Conservation (phyloP, 345 rosid genomes). For the Bruguiera gymnorhiza region DNA sequence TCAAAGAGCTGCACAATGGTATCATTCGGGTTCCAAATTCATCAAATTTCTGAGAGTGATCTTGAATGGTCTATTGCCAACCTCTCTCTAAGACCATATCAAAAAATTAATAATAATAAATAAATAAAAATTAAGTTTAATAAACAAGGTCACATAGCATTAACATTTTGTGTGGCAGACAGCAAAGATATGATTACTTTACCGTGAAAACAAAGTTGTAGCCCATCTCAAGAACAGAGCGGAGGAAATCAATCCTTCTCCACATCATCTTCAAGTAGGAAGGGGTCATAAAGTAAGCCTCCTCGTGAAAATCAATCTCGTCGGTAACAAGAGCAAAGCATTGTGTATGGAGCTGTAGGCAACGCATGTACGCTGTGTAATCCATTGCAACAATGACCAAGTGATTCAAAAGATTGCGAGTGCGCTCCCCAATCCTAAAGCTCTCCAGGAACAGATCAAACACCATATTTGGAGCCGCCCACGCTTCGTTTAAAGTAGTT, state of each 20-base stretch:
- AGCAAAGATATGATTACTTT: conserved; percentile 11
- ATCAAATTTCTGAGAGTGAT: no score
- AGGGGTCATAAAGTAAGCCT: conserved; percentile 84
- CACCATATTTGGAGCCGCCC: conserved; percentile 66
- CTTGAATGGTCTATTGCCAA: no score
- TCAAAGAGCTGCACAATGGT: no score
- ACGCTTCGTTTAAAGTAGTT: conserved; percentile 79
- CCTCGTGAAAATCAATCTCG: conserved; percentile 61
- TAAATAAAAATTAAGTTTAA: not conserved
- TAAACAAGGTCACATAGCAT: not conserved
- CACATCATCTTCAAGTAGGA: conserved; percentile 91
- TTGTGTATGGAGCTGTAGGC: conserved; percentile 49
- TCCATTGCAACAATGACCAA: conserved; percentile 78
- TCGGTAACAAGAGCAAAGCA: conserved; percentile 69
- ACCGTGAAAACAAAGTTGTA: conserved; percentile 90
- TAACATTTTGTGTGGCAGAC: not conserved
- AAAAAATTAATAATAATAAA: no score
- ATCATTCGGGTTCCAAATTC: no score
- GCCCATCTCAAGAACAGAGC: conserved; percentile 76
- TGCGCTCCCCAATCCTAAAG: conserved; percentile 60
- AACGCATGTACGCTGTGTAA: conserved; percentile 56
- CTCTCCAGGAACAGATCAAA: conserved; percentile 77
- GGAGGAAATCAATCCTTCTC: conserved; percentile 77
- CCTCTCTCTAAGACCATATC: no score
- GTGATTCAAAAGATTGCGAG: conserved; percentile 58